phyloP scores from a whole-genome alignment of 441 rosid genomes.

The Populus hybrid region DNA sequence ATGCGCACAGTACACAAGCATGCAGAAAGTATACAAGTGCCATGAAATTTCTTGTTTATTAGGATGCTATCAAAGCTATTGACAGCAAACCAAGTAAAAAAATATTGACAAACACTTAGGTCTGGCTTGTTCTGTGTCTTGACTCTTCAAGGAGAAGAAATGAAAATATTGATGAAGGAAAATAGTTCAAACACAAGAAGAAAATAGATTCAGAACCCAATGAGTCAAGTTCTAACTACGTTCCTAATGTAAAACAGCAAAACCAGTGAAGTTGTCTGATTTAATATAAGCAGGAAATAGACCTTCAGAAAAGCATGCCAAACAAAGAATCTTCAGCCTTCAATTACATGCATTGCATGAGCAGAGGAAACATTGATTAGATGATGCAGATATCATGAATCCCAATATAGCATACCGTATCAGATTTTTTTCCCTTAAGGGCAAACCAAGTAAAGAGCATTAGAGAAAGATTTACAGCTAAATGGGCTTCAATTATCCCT shows the following conservation, averaged over 20 bases:
- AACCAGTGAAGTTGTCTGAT: not conserved
- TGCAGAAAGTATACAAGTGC: not conserved
- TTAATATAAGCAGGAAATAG: not conserved
- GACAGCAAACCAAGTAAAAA: not conserved
- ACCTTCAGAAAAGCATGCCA: not conserved
- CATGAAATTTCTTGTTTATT: not conserved
- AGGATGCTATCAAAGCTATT: not conserved
- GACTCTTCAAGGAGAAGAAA: not conserved
- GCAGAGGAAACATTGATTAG: not conserved
- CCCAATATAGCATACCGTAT: not conserved
- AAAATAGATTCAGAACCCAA: not conserved
- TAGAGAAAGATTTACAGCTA: not conserved
- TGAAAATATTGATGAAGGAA: not conserved
- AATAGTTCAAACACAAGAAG: not conserved
- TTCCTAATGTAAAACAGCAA: not conserved
- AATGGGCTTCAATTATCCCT: not conserved
- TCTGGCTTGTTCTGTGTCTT: not conserved
- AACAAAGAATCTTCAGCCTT: not conserved
- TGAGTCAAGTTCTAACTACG: not conserved
- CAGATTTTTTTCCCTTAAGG: not conserved
- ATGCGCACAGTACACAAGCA: not conserved
- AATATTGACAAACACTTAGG: not conserved
- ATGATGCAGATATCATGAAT: not conserved
- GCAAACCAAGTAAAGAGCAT: not conserved
- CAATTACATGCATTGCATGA: not conserved